Evolutionary conservation across 2,329 filamentous ascomycete species (phyloP).

Genomic region (Metarhizium album): DNA sequence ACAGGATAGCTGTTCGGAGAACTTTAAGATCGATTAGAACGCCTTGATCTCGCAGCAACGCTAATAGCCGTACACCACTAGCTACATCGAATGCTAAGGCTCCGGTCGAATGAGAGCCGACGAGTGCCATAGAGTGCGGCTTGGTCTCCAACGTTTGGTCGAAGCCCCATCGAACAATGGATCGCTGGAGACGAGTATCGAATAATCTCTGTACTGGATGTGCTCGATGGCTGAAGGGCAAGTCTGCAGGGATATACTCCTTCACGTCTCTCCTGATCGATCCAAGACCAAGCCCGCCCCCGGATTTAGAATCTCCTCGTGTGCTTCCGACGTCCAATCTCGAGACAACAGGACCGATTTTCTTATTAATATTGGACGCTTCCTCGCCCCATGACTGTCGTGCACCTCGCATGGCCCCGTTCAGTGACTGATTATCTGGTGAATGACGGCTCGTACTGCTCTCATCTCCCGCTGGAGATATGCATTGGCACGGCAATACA

Average conservation of each 20-base stretch:
- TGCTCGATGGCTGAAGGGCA: conserved; percentile 27
- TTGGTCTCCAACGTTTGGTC: conserved; percentile 21
- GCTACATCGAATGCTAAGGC: conserved; percentile 22
- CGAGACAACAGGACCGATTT: neutral
- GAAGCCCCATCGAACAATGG: conserved; percentile 36
- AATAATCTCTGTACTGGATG: conserved; percentile 41
- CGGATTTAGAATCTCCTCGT: neutral
- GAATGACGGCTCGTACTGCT: neutral
- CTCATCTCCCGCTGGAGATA: neutral
- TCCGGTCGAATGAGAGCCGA: conserved; percentile 5
- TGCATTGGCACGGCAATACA: neutral
- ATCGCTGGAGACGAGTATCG: conserved; percentile 24
- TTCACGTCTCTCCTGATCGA: neutral
- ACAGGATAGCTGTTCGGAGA: conserved; percentile 17
- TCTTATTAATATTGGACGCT: neutral
- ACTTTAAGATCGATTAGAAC: conserved; percentile 23
- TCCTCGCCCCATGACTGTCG: neutral
- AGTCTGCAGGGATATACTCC: conserved; percentile 26
- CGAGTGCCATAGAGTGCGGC: conserved; percentile 9
- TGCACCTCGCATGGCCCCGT: neutral
- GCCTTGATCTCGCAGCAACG: conserved; percentile 23
- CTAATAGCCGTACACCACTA: conserved; percentile 25
- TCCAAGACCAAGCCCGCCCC: neutral
- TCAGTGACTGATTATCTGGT: neutral
- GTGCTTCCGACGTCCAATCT: neutral